Evolutionary conservation across 2,329 filamentous ascomycete species (phyloP), one percentile per base, ranked within the genome.

Genomic region (Cordyceps javanica): DNA sequence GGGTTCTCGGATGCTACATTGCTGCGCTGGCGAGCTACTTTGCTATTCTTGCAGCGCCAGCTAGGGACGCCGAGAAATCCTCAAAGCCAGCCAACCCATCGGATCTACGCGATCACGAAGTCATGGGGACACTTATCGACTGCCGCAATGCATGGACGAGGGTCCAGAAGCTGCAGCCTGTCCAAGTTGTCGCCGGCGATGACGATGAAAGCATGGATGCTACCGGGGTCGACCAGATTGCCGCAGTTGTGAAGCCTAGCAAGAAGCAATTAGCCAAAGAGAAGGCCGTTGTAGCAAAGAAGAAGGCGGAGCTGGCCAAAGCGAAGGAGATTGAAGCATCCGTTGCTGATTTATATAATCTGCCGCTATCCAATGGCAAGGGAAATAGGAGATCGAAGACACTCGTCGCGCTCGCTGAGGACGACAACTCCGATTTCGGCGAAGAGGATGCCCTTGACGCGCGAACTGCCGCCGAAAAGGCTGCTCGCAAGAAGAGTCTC

Each of bases 21-120:
- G 91, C 89, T 44, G 82, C 90, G 1, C 78, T 99, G 63, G 87
- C 89, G 50, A 92, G 96, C 84, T 99, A 99, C 72, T 96, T 99
- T 70, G 90, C 92, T 38, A 82, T 97, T 36, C 76, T 99, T n/a
- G 90, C 91, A 11, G 96, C 91, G 0, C 87, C 90, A 1, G 81
- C 86, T 2, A 79, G 86, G 51, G 83, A 86, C 59, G 75, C 76
- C 1, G 73, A 77, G 36, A 79, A 78, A 8, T 72, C 75, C 0
- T 72, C 74, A 13, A 80, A 85, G 59, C 80, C 90, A 0, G 73
- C 95, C 62, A 81, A 89, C 56, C 89, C 93, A 5, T 77, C 81
- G n/a, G 86, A 96, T 64, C 75, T 99, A 42, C 86, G 90, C 60
- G 90, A 96, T 55, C 94, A 99, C 71, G 86, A 91, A 14, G 83